phyloP scores from a whole-genome alignment of 768 basidiomycete species.

The Cubamyces sp. region DNA sequence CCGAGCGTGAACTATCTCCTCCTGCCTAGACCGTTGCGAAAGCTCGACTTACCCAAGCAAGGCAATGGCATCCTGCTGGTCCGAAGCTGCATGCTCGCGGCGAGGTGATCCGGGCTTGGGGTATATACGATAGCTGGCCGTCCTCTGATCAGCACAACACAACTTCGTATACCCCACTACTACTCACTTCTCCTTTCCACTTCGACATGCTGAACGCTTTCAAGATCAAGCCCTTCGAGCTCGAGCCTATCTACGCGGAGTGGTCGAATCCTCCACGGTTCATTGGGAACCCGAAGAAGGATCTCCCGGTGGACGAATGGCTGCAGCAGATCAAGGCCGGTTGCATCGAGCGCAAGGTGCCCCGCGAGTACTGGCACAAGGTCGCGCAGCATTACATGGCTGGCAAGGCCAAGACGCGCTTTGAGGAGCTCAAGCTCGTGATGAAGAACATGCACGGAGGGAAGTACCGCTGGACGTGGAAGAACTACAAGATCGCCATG shows the following conservation, averaged over 20 bases:
- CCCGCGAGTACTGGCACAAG: slow-evolving; percentile 83
- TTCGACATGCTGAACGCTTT: slow-evolving; percentile 61
- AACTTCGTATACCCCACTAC: neutral
- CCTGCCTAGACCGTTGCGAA: slow-evolving; percentile 2
- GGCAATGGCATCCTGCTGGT: slow-evolving; percentile 3
- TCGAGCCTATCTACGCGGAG: slow-evolving; percentile 64
- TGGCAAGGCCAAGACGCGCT: slow-evolving; percentile 65
- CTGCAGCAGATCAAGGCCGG: slow-evolving; percentile 70
- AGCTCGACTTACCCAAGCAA: neutral
- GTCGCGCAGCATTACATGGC: slow-evolving; percentile 80
- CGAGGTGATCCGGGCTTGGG: slow-evolving; percentile 4
- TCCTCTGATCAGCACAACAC: neutral
- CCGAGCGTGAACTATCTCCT: slow-evolving; percentile 3
- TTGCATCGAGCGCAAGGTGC: slow-evolving; percentile 70
- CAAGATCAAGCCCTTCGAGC: slow-evolving; percentile 78
- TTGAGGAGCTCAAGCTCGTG: slow-evolving; percentile 73
- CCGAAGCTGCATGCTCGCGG: slow-evolving; percentile 12
- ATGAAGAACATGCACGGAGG: slow-evolving; percentile 76
- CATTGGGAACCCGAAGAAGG: slow-evolving; percentile 69
- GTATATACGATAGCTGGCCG: slow-evolving; percentile 4
- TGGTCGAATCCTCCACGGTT: slow-evolving; percentile 74
- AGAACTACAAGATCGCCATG: slow-evolving; percentile 80
- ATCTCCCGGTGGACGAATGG: slow-evolving; percentile 74
- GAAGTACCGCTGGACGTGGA: slow-evolving; percentile 83
- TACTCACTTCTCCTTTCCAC: neutral